phyloP scores from a whole-genome alignment of 129 eudicot genomes.

The Saussurea involucrata region DNA sequence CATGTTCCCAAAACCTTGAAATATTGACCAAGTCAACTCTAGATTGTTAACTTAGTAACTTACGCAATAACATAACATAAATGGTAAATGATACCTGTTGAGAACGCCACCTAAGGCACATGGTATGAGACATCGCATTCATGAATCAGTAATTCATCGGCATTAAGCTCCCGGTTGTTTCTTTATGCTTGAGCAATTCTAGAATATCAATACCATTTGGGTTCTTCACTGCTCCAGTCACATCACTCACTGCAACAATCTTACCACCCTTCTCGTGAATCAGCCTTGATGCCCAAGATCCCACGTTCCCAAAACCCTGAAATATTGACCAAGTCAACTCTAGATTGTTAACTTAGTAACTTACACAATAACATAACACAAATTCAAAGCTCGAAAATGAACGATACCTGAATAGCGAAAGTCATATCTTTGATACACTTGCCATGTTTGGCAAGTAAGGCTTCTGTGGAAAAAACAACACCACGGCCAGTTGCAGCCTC shows the following conservation, averaged over 20 bases:
- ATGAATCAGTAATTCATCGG: slow-evolving; percentile 58
- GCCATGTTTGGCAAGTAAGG: slow-evolving; percentile 66
- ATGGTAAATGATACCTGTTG: slow-evolving; percentile 41
- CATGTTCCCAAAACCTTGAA: too few species aligned
- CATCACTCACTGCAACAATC: slow-evolving; percentile 80
- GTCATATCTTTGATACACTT: slow-evolving; percentile 46
- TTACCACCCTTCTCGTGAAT: slow-evolving; percentile 74
- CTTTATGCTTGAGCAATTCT: slow-evolving; percentile 55
- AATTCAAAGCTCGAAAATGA: not conserved
- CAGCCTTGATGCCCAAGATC: slow-evolving; percentile 68
- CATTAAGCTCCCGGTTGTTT: slow-evolving; percentile 43
- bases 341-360: not conserved
- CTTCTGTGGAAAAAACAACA: slow-evolving; percentile 63
- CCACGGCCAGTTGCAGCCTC: slow-evolving; percentile 82
- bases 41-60: too few species aligned
- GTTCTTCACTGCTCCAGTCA: slow-evolving; percentile 69
- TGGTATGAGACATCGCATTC: slow-evolving; percentile 85
- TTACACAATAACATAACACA: not conserved
- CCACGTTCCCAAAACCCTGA: slow-evolving; percentile 80
- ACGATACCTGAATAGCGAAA: slow-evolving; percentile 63
- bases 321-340: not conserved
- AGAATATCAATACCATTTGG: slow-evolving; percentile 62
- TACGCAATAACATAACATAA: not conserved
- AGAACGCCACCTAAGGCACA: slow-evolving; percentile 85
- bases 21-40: too few species aligned